Evolutionary conservation across 2,329 filamentous ascomycete species (phyloP).

Genomic region (Cadophora malorum): DNA sequence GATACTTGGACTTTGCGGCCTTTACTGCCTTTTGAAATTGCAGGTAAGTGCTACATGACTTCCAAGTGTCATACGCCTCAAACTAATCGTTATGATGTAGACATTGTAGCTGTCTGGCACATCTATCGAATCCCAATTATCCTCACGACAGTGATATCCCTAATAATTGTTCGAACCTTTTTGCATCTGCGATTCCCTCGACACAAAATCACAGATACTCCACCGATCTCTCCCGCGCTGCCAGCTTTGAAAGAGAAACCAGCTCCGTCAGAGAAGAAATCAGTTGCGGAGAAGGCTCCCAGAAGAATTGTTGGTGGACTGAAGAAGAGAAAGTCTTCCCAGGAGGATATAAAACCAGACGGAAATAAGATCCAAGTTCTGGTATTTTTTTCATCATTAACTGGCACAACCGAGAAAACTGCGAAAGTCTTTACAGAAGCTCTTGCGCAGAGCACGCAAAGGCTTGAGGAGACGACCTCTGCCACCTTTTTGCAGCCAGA

Average conservation of each 20-base stretch:
- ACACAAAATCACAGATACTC: constrained; percentile 43
- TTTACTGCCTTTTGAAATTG: constrained; percentile 30
- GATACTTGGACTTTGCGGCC: constrained; percentile 32
- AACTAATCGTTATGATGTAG: constrained; percentile 26
- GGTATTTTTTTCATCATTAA: constrained; percentile 90
- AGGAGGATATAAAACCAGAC: constrained; percentile 41
- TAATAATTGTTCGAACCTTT: constrained; percentile 46
- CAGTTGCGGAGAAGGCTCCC: constrained; percentile 44
- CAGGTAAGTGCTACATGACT: constrained; percentile 27
- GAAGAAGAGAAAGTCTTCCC: constrained; percentile 39
- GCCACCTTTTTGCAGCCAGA: constrained; percentile 62
- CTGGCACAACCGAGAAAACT: constrained; percentile 79
- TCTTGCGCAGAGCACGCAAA: constrained; percentile 53
- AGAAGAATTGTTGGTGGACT: constrained; percentile 47
- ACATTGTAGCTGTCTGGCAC: constrained; percentile 51
- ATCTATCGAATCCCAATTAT: constrained; percentile 53
- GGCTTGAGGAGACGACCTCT: constrained; percentile 38
- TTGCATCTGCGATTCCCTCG: constrained; percentile 44
- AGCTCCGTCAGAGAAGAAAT: constrained; percentile 34
- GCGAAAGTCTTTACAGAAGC: constrained; percentile 67
- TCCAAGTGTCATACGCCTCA: neutral
- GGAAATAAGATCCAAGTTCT: constrained; percentile 69
- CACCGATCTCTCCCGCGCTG: constrained; percentile 36
- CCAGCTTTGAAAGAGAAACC: constrained; percentile 37
- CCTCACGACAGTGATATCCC: constrained; percentile 47